Percentiles rank a stretch among this genome's conserved stretches.
Evolutionary conservation across 345 rosid species (phyloP).

Genomic region (Cardamine resedifolia): DNA sequence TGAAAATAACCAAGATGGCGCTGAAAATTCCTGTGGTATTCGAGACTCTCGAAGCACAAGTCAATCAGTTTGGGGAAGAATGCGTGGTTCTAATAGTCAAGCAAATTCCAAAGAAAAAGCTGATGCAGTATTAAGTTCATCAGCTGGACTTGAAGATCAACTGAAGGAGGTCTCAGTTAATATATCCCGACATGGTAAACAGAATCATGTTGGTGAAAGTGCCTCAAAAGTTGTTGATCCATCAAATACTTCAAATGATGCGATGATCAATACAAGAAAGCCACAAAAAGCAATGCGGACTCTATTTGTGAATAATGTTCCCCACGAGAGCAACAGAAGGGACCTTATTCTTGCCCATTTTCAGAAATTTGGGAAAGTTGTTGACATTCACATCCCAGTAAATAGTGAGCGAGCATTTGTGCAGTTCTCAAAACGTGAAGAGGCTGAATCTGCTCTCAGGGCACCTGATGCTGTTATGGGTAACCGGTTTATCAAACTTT

Average conservation of each 20-base stretch:
- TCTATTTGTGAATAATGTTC: conserved; percentile 82
- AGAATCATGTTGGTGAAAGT: conserved; percentile 39
- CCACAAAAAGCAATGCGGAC: conserved; percentile 86
- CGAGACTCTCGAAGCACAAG: conserved; percentile 48
- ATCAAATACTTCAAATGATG: conserved; percentile 47
- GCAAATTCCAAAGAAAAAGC: conserved; percentile 55
- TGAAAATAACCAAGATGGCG: conserved; percentile 48
- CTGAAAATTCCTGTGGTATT: conserved; percentile 46
- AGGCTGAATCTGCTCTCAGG: conserved; percentile 91
- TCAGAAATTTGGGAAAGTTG: conserved; percentile 81
- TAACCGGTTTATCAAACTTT: conserved; percentile 91
- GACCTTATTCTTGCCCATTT: conserved; percentile 92
- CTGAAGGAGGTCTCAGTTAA: conserved; percentile 48
- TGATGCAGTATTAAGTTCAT: conserved; percentile 43
- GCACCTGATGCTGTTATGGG: conserved; percentile 99
- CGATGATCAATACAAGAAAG: conserved; percentile 46
- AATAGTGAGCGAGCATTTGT: conserved; percentile 90
- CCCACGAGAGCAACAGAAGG: conserved; percentile 70
- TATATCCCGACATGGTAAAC: conserved; percentile 53
- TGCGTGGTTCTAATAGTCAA: conserved; percentile 50
- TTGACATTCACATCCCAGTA: conserved; percentile 80
- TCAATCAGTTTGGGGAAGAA: conserved; percentile 76
- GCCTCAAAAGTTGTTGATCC: conserved; percentile 38
- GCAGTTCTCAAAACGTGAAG: conserved; percentile 91
- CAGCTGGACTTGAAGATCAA: conserved; percentile 54